Evolutionary conservation across 2,329 filamentous ascomycete species (phyloP), one percentile per base, ranked within the genome.

Genomic region (Cytospora piceae): DNA sequence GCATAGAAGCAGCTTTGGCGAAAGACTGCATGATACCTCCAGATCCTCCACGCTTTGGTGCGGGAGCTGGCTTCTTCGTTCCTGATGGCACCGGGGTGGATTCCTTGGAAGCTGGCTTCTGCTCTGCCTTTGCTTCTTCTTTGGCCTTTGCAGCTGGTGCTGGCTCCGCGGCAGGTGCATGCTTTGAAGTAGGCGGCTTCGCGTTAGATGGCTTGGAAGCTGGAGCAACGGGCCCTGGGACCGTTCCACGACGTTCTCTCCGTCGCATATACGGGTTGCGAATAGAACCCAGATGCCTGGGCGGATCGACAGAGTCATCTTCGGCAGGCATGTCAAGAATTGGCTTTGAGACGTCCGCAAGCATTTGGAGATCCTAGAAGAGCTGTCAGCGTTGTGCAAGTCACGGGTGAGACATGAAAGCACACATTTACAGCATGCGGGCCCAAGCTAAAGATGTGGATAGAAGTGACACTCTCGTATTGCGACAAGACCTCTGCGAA

Each of bases 381-480:
- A 2, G 42, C 24, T 22, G 39, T 71, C 46, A 69, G 61, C 29
- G 15, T 39, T 20, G 37, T 53, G 24, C 22, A 27, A 27, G 17
- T 20, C 24, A 51, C 22, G n/a, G 20, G 34, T 20, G 8, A 20
- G 46, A 12, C 8, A 17, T 7, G 0, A 14, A 6, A 34, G 61
- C 75, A 51, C 77, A 86, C 89, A 76, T 89, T 90, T 20, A 93
- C 80, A 0, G 88, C 84, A 46, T 87, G 84, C 1, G 91, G 84
- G 52, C 91, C 88, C 22, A 98, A 74, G 72, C 93, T 97, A 79
- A 98, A 98, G 53, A 98, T 80, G 72, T 97, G 93, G 67, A 97
- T 89, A 0, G 92, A 91, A 0, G 83, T 84, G 62, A 97, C 87
- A n/a, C 87, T 81, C 58, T 90, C 83, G 70, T 94, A 96, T 20